Evolutionary conservation across 164 flowering plant species (phyloP), one percentile per base, ranked within the genome.

Genomic region (Macadamia integrifolia): DNA sequence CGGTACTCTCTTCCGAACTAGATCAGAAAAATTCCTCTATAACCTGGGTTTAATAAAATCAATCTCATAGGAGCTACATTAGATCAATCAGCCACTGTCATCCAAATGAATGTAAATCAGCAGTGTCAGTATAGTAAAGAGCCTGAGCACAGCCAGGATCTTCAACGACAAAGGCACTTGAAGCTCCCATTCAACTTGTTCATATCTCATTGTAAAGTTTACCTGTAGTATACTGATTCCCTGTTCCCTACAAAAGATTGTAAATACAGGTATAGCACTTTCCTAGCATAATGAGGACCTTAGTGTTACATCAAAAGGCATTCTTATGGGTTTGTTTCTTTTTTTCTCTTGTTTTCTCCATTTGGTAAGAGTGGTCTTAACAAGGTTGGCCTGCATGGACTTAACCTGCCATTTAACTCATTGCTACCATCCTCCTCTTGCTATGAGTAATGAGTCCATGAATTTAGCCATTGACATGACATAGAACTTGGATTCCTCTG

Each of bases 1-100:
- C 52, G 88, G 96, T 10, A 84, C 72, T 74, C 71, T 91, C 52
- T 87, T 93, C 69, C 79, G 86, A 66, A 74, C 93, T 0, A 83
- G 90, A 68, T 89, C 97, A 3, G 96, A 90, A 78, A 93, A 83
- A 80, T 80, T 91, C 48, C 89, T 92, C 30, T 88, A 79, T 73
- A 86, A 80, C 78, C 68, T 92, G 82, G 98, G 98, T 4, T 70
- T 92, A 67, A 87, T 85, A n/a, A 88, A 75, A 73, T 89, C 97
- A 52, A 88, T 62, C 62, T 83, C 93, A 55, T 87, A 72, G 83
- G 7, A 60, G 52, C 31, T 48, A 53, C 14, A 28, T 46, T 40
- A 18, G 68, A 40, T 35, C 44, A 60, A 58, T 61, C 56, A 18
- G 62, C 6, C 32, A 11, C 6, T 31, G 56, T 60, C 46, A 6